Percentiles rank a stretch among this genome's conserved stretches.
Evolutionary conservation across 2,329 filamentous ascomycete species (phyloP).

Genomic region (Paecilomyces sp.): DNA sequence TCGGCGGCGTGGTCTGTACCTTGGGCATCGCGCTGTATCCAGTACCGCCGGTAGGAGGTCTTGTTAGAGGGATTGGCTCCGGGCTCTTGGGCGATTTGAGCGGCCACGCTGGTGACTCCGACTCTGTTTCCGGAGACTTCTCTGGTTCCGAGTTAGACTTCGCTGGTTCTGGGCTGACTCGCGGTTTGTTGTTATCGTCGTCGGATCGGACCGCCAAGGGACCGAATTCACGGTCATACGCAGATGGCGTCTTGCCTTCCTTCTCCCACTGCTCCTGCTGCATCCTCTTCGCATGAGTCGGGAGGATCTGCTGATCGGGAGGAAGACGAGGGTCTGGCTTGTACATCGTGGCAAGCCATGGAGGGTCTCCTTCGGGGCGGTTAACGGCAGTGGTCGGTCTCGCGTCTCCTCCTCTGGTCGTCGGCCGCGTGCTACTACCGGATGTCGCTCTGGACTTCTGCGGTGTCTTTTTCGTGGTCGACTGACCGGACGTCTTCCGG

Average conservation of each 20-base stretch:
- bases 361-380: slow-evolving; percentile 85
- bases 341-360: slow-evolving; percentile 91
- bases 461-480: slow-evolving; percentile 6
- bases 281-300: slow-evolving; percentile 82
- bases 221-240: slow-evolving; percentile 82
- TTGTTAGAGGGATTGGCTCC: slow-evolving; percentile 18
- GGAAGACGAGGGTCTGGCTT: slow-evolving; percentile 91
- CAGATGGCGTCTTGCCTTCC: slow-evolving; percentile 76
- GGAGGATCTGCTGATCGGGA: slow-evolving; percentile 89
- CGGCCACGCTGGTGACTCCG: slow-evolving; percentile 12
- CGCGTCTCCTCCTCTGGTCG: slow-evolving; percentile 54
- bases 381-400: slow-evolving; percentile 51
- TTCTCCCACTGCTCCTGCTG: slow-evolving; percentile 94
- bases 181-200: slow-evolving; percentile 22
- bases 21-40: slow-evolving; percentile 46
- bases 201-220: slow-evolving; percentile 54
- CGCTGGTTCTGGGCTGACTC: slow-evolving; percentile 2
- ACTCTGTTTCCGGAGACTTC: slow-evolving; percentile 12
- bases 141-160: neutral
- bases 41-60: slow-evolving; percentile 37
- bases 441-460: slow-evolving; percentile 27
- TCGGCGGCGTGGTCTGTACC: slow-evolving; percentile 32
- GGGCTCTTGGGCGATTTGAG: slow-evolving; percentile 25
- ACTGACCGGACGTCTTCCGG: slow-evolving; percentile 28
- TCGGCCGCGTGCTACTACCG: slow-evolving; percentile 44